phyloP scores from a whole-genome alignment of 768 basidiomycete species.

The Xerocomus spinulosus region DNA sequence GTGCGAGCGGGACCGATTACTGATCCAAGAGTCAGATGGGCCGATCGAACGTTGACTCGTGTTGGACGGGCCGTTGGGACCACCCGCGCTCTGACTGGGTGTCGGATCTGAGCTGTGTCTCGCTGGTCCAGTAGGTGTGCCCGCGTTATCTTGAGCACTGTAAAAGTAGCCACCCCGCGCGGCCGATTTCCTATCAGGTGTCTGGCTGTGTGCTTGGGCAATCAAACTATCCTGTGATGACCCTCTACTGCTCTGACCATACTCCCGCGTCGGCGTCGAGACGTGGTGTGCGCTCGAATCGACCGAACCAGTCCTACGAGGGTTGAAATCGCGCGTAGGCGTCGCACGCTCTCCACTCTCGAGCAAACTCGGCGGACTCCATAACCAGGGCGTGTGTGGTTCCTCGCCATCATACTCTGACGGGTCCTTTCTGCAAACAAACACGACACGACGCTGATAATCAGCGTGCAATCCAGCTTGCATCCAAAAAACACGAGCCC shows the following conservation, averaged over 20 bases:
- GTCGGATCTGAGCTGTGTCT: constrained; percentile 27
- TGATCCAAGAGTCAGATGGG: constrained; percentile 14
- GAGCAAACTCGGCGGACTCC: constrained; percentile 52
- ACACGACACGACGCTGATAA: neutral
- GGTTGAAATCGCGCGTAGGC: constrained; percentile 26
- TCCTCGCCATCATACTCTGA: constrained; percentile 35
- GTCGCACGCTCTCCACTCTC: constrained; percentile 27
- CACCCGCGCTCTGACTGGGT: constrained; percentile 5
- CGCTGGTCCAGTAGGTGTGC: constrained; percentile 10
- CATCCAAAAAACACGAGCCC: neutral
- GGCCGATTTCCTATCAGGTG: constrained; percentile 20
- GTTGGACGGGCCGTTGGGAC: constrained; percentile 14
- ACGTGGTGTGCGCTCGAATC: constrained; percentile 9
- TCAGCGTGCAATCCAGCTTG: constrained; percentile 10
- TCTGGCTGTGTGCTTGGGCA: constrained; percentile 17
- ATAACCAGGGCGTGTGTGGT: constrained; percentile 67
- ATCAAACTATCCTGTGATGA: constrained; percentile 10
- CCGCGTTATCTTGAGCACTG: constrained; percentile 12
- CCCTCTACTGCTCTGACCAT: constrained; percentile 15
- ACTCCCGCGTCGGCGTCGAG: constrained; percentile 22
- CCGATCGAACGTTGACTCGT: constrained; percentile 13
- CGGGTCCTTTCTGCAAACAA: constrained; percentile 18
- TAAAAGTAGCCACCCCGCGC: constrained; percentile 18
- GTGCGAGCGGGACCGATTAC: constrained; percentile 22
- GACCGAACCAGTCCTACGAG: constrained; percentile 20